A percentile compares a stretch with the other conserved stretches of the same genome.
Conservation (phyloP, 2,329 filamentous ascomycete species). For the Penicillium sp. region DNA sequence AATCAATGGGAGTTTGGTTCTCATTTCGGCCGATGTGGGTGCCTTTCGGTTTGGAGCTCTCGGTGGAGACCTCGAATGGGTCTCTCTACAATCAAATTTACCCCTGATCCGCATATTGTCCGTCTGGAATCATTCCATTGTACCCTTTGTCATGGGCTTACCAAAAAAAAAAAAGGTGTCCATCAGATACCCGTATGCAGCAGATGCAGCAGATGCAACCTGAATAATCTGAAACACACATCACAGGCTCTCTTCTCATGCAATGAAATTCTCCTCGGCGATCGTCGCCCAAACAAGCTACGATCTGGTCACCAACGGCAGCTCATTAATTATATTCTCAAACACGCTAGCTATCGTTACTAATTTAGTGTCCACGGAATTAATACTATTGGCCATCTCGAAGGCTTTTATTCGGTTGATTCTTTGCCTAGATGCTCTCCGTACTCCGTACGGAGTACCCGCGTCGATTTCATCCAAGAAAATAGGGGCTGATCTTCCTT, state of each 20-base stretch:
- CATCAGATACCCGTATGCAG: not conserved
- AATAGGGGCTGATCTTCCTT: constrained; percentile 8
- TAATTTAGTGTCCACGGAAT: constrained; percentile 13
- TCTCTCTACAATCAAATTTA: constrained; percentile 9
- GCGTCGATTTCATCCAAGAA: not conserved
- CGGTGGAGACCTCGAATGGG: constrained; percentile 27
- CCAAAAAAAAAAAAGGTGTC: not conserved
- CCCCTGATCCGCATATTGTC: constrained; percentile 9
- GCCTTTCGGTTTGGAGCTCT: constrained; percentile 9
- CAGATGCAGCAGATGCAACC: constrained; percentile 9
- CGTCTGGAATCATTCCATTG: not conserved
- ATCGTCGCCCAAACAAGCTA: constrained; percentile 23
- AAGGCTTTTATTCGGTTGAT: constrained; percentile 5
- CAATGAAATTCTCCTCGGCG: constrained; percentile 24
- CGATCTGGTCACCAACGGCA: constrained; percentile 8
- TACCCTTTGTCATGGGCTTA: no score
- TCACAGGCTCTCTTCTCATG: constrained; percentile 10
- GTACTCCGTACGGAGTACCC: no score
- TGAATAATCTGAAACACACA: constrained; percentile 20
- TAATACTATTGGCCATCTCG: constrained; percentile 15
- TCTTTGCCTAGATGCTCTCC: not conserved
- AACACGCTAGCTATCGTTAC: constrained; percentile 21
- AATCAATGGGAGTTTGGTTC: constrained; percentile 9
- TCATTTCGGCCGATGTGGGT: constrained; percentile 12
- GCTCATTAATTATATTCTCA: constrained; percentile 14